Conservation (phyloP, 106 monocot species). For the Agapanthus africanus region DNA sequence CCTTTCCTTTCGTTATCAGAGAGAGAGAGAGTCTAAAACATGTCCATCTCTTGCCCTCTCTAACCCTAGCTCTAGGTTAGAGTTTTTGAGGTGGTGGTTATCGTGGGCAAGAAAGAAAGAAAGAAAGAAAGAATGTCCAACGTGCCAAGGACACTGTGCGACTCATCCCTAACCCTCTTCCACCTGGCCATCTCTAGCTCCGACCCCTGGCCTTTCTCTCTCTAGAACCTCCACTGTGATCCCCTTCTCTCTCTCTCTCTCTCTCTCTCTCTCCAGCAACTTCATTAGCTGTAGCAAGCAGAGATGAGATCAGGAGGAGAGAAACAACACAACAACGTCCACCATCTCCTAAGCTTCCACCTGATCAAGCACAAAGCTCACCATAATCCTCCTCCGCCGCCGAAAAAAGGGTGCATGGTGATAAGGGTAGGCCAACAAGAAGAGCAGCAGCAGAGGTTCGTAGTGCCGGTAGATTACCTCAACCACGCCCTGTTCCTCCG, state of each 20-base stretch:
- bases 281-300: not conserved
- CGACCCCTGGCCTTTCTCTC: constrained; percentile 27
- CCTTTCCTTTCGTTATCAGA: too few relatives aligned
- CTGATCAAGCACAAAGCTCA: too few relatives aligned
- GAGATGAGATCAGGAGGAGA: not conserved
- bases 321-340: not conserved
- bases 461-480: constrained; percentile 43
- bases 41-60: too few relatives aligned
- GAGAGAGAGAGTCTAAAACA: too few relatives aligned
- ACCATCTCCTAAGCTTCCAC: not conserved
- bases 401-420: constrained; percentile 41
- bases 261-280: not conserved
- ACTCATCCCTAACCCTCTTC: constrained; percentile 31
- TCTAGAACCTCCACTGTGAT: not conserved
- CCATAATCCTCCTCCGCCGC: not conserved
- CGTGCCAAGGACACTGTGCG: constrained; percentile 8
- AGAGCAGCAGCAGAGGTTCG: constrained; percentile 32
- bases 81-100: too few relatives aligned
- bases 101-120: too few relatives aligned
- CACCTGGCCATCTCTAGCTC: constrained; percentile 29
- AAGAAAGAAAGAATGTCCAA: not conserved
- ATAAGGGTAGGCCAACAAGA: constrained; percentile 33
- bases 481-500: constrained; percentile 42
- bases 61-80: too few relatives aligned
- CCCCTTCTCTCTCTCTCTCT: not conserved